Conservation (phyloP, 306 rosid species). For the Sechiopsis laciniata region DNA sequence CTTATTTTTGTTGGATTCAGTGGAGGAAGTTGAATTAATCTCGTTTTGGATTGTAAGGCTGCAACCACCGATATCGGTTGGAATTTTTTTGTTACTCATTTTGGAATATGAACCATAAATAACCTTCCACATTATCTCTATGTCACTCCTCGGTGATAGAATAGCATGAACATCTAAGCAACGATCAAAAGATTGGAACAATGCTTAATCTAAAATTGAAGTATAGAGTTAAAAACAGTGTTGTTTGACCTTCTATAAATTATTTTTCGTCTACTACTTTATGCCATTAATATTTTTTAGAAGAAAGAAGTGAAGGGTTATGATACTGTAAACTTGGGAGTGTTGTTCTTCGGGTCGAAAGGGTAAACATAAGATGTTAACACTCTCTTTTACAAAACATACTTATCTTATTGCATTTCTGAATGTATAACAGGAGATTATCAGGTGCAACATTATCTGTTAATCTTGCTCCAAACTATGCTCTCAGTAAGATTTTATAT, state of each 20-base stretch:
- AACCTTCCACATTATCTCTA: background rate
- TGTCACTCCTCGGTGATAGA: background rate
- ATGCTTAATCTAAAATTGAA: background rate
- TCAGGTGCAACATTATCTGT: conserved; percentile 30
- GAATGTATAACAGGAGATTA: conserved; percentile 40
- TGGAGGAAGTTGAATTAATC: no score
- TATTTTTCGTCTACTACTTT: background rate
- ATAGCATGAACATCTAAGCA: background rate
- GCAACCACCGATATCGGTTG: no score
- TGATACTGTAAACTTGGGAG: background rate
- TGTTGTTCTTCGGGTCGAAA: background rate
- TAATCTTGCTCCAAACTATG: conserved; percentile 28
- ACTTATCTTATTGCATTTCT: conserved; percentile 15
- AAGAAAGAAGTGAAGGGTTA: background rate
- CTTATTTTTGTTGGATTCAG: no score
- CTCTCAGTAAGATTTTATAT: conserved; percentile 29
- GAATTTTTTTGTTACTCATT: background rate
- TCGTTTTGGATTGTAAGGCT: no score
- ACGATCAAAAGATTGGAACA: background rate
- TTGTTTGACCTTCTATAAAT: background rate
- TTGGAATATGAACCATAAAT: background rate
- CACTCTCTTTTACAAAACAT: background rate
- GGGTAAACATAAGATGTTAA: background rate
- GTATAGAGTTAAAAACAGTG: background rate
- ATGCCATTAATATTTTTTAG: background rate